Evolutionary conservation across 1,284 basidiomycete genomes (phyloP).

Genomic region (Afroboletus lepidellus): DNA sequence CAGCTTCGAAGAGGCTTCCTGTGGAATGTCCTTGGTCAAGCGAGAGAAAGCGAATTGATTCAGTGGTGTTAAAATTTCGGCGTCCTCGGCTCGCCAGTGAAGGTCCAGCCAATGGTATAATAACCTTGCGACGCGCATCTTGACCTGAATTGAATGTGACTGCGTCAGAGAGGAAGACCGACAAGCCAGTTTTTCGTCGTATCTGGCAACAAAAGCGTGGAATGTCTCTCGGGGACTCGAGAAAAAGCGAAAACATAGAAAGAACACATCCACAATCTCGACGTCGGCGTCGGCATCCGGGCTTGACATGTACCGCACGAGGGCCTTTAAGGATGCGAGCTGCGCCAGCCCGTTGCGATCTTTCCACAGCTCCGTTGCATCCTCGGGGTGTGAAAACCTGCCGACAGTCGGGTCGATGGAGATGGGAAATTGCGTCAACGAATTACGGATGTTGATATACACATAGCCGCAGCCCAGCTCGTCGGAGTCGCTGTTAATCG

Average conservation of each 20-base stretch:
- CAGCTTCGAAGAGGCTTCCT: conserved; percentile 23
- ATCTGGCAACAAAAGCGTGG: conserved; percentile 57
- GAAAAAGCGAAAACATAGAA: conserved; percentile 77
- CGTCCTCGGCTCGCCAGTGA: conserved; percentile 67
- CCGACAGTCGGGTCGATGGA: conserved; percentile 15
- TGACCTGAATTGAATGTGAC: conserved; percentile 51
- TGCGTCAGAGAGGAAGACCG: conserved; percentile 39
- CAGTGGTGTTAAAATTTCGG: conserved; percentile 37
- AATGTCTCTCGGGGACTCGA: conserved; percentile 57
- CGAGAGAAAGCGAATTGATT: conserved; percentile 35
- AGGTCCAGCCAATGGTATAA: conserved; percentile 74
- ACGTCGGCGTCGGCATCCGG: conserved; percentile 37
- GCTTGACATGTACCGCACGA: conserved; percentile 49
- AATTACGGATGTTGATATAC: conserved; percentile 25
- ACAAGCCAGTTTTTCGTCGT: conserved; percentile 41
- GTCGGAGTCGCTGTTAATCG: conserved; percentile 16
- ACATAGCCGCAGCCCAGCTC: conserved; percentile 20
- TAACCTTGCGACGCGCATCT: conserved; percentile 63
- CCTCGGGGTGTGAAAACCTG: conserved; percentile 29
- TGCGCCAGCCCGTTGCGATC: conserved; percentile 28
- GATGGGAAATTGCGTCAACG: conserved; percentile 32
- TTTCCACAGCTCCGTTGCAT: conserved; percentile 29
- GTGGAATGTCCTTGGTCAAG: conserved; percentile 33
- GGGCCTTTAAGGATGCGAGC: conserved; percentile 42
- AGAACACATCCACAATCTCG: conserved; percentile 55